Percentiles rank a stretch among this genome's conserved stretches.
phyloP scores from a whole-genome alignment of 1,284 basidiomycete genomes.

The Anthracocystis walkeri region DNA sequence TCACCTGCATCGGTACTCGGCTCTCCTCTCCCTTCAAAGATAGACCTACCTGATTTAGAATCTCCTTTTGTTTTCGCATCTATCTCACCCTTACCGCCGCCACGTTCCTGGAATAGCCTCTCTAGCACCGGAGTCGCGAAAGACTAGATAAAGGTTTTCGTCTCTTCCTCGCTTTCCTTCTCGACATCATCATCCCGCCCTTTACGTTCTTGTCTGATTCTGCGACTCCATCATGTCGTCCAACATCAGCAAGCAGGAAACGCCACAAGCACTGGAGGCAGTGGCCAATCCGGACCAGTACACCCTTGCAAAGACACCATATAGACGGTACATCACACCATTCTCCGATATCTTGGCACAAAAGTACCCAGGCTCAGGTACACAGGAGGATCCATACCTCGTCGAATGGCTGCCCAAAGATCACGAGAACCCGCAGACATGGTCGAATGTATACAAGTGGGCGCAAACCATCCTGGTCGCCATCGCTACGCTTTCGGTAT shows the following conservation, averaged over 20 bases:
- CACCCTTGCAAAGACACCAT: conserved; percentile 42
- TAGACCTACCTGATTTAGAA: no score
- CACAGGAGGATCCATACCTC: conserved; percentile 70
- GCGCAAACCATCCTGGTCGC: conserved; percentile 56
- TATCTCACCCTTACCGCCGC: no score
- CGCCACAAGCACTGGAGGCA: background rate
- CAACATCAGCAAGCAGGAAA: background rate
- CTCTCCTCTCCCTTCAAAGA: background rate
- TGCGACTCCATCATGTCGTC: conserved; percentile 26
- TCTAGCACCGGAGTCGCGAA: no score
- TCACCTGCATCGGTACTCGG: background rate
- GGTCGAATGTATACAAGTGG: conserved; percentile 48
- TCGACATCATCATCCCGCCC: background rate
- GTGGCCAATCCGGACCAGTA: conserved; percentile 28
- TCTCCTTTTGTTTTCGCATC: no score
- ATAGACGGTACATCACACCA: conserved; percentile 67
- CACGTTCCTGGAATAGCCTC: no score
- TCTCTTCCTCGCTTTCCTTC: background rate
- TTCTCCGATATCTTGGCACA: conserved; percentile 69
- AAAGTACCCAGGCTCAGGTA: conserved; percentile 70
- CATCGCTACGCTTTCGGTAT: conserved; percentile 61
- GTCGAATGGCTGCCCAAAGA: conserved; percentile 63
- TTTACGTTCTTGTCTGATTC: background rate
- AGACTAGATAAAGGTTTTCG: no score
- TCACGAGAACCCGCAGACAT: conserved; percentile 51